phyloP scores from a whole-genome alignment of 2,329 filamentous ascomycete genomes.

The Zymoseptoria passerinii region DNA sequence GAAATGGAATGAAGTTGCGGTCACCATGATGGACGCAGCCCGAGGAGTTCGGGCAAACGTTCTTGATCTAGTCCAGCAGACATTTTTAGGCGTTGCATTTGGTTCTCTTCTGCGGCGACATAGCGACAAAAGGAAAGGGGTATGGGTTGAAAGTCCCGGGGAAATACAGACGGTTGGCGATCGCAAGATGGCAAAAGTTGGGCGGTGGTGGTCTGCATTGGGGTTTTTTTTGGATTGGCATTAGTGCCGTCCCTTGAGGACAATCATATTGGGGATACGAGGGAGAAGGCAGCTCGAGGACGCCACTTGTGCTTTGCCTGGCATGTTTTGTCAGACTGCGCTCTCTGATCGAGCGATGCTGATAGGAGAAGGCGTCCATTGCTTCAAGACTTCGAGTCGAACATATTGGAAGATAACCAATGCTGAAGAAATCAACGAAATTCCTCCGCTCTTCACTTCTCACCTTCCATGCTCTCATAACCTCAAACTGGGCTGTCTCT shows the following conservation, averaged over 20 bases:
- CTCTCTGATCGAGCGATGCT: too few relatives aligned
- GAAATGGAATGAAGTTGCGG: not conserved
- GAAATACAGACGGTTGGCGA: not conserved
- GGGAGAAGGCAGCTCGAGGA: not conserved
- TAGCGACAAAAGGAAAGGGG: not conserved
- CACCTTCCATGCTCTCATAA: too few relatives aligned
- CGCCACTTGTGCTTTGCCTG: not conserved
- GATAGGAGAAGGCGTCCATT: too few relatives aligned
- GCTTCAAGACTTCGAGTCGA: too few relatives aligned
- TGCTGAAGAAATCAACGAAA: too few relatives aligned
- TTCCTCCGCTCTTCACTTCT: too few relatives aligned
- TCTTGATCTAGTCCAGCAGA: constrained; percentile 5
- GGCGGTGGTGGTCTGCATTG: not conserved
- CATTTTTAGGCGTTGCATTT: constrained; percentile 9
- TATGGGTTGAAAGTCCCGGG: not conserved
- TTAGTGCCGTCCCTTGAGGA: not conserved
- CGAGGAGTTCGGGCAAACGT: constrained; percentile 15
- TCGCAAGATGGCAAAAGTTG: not conserved
- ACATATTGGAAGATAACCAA: too few relatives aligned
- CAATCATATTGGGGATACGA: not conserved
- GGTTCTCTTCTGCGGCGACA: constrained; percentile 1
- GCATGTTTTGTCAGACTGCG: too few relatives aligned
- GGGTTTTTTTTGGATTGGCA: not conserved
- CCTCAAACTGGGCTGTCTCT: not conserved
- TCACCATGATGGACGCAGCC: constrained; percentile 1